Conservation (phyloP, 495 filamentous ascomycete species). For the Chaetomium tenue region DNA sequence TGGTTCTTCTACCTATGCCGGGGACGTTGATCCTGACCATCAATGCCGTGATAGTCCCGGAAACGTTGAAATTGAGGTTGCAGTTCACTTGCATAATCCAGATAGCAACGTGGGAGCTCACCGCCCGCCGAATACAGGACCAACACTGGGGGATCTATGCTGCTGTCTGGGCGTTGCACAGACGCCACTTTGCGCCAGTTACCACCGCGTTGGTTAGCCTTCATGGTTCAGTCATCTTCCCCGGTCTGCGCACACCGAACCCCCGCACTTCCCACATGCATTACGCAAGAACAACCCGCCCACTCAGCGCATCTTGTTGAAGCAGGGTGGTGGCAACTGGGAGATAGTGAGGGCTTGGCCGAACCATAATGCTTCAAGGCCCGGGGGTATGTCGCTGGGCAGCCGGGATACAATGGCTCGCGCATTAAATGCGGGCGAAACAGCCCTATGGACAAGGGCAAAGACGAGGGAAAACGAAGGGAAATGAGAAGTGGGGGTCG, state of each 20-base stretch:
- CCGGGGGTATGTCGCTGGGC: too few relatives aligned
- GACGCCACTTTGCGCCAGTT: background rate
- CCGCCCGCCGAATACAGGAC: background rate
- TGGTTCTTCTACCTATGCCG: background rate
- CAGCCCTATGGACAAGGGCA: too few relatives aligned
- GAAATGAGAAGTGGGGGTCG: too few relatives aligned
- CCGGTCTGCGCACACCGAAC: background rate
- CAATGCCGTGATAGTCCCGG: too few relatives aligned
- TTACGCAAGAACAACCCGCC: conserved; percentile 7
- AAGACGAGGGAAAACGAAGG: too few relatives aligned
- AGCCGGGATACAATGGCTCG: background rate
- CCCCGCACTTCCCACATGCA: background rate
- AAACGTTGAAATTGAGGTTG: background rate
- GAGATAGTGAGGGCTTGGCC: background rate
- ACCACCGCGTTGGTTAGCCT: background rate
- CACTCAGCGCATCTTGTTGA: background rate
- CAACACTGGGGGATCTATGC: too few relatives aligned
- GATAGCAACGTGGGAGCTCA: background rate
- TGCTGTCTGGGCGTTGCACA: background rate
- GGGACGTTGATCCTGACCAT: background rate
- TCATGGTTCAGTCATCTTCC: too few relatives aligned
- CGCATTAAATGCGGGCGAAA: background rate
- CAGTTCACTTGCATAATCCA: background rate
- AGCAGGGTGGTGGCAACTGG: background rate
- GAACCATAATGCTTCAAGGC: too few relatives aligned